A percentile compares a stretch with the other conserved stretches of the same genome.
phyloP scores from a whole-genome alignment of 495 filamentous ascomycete species.

The Hyaloscypha variabilis region DNA sequence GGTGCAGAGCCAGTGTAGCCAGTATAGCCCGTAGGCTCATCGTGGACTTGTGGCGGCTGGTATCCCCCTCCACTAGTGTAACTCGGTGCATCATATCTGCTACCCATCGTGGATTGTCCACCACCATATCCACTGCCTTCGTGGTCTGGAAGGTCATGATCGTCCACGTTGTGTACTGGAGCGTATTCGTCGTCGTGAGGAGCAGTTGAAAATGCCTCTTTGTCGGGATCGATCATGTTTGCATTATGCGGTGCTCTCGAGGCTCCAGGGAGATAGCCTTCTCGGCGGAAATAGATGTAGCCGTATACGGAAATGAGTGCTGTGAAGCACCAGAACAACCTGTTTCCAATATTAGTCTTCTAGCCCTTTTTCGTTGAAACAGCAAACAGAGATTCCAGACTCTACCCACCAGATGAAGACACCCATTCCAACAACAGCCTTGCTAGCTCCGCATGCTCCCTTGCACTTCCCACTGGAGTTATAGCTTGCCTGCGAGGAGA shows the following conservation, averaged over 20 bases:
- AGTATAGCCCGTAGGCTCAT: slow-evolving; percentile 27
- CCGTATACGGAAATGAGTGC: slow-evolving; percentile 76
- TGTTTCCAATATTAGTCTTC: slow-evolving; percentile 36
- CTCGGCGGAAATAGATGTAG: slow-evolving; percentile 74
- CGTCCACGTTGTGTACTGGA: slow-evolving; percentile 29
- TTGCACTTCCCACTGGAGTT: slow-evolving; percentile 53
- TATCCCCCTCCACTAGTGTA: slow-evolving; percentile 19
- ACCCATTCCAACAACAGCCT: slow-evolving; percentile 75
- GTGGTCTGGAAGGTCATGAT: slow-evolving; percentile 25
- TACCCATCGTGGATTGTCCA: slow-evolving; percentile 1
- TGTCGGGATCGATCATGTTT: slow-evolving; percentile 58
- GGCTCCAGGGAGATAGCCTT: slow-evolving; percentile 74
- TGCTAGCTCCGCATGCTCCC: slow-evolving; percentile 69
- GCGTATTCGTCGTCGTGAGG: slow-evolving; percentile 52
- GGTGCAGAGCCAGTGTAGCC: slow-evolving; percentile 13
- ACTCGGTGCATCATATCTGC: slow-evolving; percentile 17
- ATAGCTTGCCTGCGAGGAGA: slow-evolving; percentile 73
- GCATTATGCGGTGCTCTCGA: slow-evolving; percentile 52
- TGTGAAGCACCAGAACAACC: slow-evolving; percentile 74
- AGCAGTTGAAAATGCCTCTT: slow-evolving; percentile 58
- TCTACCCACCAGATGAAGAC: slow-evolving; percentile 77
- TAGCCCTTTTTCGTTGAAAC: slow-evolving; percentile 6
- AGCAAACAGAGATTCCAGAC: neutral
- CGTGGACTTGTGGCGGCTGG: slow-evolving; percentile 27
- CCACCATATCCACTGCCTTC: slow-evolving; percentile 7